phyloP scores from a whole-genome alignment of 495 filamentous ascomycete species.

The Aspergillus sclerotioniger region DNA sequence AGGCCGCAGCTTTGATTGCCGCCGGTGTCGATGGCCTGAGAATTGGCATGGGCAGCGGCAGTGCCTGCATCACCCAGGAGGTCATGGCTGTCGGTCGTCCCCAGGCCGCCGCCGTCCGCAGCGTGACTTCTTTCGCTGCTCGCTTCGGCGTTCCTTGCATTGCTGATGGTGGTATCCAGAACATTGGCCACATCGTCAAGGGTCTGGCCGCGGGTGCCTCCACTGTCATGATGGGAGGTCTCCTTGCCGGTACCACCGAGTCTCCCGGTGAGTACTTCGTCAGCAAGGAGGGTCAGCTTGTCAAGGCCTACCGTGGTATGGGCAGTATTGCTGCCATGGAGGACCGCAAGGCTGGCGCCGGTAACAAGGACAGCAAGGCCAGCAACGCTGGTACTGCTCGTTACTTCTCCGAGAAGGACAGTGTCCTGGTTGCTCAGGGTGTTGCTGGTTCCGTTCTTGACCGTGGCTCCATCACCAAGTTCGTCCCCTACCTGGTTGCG shows the following conservation, averaged over 20 bases:
- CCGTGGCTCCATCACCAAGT: constrained; percentile 82
- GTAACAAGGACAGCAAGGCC: constrained; percentile 69
- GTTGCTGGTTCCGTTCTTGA: constrained; percentile 77
- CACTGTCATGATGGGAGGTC: constrained; percentile 98
- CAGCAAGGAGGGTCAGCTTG: constrained; percentile 89
- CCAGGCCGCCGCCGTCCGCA: constrained; percentile 88
- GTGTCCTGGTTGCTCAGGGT: constrained; percentile 93
- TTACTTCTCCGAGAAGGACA: constrained; percentile 97
- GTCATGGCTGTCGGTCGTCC: constrained; percentile 98
- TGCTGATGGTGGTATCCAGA: constrained; percentile 96
- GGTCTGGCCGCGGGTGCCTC: constrained; percentile 90
- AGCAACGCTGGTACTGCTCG: constrained; percentile 95
- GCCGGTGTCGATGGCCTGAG: constrained; percentile 94
- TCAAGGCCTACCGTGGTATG: constrained; percentile 99
- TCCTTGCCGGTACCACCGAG: constrained; percentile 95
- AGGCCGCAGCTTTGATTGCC: constrained; percentile 87
- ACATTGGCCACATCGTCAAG: constrained; percentile 98
- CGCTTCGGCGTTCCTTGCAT: constrained; percentile 97
- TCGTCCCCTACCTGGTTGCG: constrained; percentile 90
- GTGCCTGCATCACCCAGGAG: constrained; percentile 98
- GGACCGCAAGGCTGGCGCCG: constrained; percentile 82
- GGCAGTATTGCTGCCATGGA: constrained; percentile 99
- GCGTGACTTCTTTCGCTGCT: constrained; percentile 81
- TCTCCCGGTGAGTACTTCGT: constrained; percentile 97
- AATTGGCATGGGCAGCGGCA: constrained; percentile 98